Conservation (phyloP, 208 protist genomes). For the Crithidia acanthocephali region DNA sequence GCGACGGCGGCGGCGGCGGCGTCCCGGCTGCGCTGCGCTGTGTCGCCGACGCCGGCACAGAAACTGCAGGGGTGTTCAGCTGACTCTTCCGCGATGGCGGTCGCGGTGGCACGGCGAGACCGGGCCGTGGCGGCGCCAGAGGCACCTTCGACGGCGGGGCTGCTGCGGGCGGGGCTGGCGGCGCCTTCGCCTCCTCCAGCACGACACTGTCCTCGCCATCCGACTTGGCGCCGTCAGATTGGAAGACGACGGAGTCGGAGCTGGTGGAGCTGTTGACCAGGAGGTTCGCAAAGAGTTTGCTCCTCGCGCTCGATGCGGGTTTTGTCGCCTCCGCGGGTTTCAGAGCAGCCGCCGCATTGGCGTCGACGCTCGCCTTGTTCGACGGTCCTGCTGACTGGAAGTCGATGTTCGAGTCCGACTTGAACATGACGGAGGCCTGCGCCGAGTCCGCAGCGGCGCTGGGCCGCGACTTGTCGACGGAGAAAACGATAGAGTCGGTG, state of each 20-base stretch:
- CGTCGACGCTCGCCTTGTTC: neutral
- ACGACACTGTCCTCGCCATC: slow-evolving; percentile 7
- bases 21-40: neutral
- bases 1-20: neutral
- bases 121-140: neutral
- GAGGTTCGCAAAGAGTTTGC: slow-evolving; percentile 26
- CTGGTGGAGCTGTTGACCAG: slow-evolving; percentile 15
- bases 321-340: neutral
- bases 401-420: slow-evolving; percentile 14
- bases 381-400: neutral
- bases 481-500: slow-evolving; percentile 19
- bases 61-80: neutral
- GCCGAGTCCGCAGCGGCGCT: neutral
- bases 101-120: slow-evolving; percentile 1
- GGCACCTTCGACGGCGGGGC: neutral
- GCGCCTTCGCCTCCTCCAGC: neutral
- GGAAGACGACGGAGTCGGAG: slow-evolving; percentile 26
- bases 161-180: neutral
- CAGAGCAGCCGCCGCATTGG: neutral
- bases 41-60: slow-evolving; percentile 2
- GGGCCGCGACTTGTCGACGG: neutral
- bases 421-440: neutral
- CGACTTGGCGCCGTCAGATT: slow-evolving; percentile 5
- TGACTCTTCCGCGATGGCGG: slow-evolving; percentile 2
- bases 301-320: neutral